Evolutionary conservation across 2,329 filamentous ascomycete species (phyloP), one percentile per base, ranked within the genome.

Genomic region (Fusarium hainanense): DNA sequence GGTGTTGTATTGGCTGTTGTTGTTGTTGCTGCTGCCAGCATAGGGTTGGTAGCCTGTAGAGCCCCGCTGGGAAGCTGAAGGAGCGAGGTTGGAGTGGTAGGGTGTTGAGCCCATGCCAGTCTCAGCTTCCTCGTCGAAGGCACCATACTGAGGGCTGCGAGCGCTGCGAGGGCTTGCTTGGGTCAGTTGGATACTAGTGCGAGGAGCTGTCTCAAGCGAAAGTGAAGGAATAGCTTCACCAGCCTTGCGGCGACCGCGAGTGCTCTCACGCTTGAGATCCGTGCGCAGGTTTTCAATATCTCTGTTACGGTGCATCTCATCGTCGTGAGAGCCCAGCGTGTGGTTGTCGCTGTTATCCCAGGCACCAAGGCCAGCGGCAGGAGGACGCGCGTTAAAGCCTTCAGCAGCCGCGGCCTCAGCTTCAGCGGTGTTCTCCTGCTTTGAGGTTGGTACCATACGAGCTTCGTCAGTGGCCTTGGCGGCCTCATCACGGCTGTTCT

Each of bases 391-490:
- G 74, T 83, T 87, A 55, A 88, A 74, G 5, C 80, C 80, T 3
- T 82, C 78, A 32, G 81, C 80, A 25, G 86, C 85, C 23, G 80
- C 76, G 65, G 80, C 75, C 75, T 88, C 85, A 9, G 74, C 74
- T 20, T 77, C 77, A 16, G 76, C 70, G 16, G 73, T 73, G 9
- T 73, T 66, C 57, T 77, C 68, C 27, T 69, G 77, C 16, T 74
- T 73, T 11, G 77, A 59, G 10, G 75, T 68, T 4, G 92, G 91
- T 8, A 92, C 82, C 74, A 97, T 80, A 34, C 93, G 89, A 56
- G 82, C 84, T 7, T 84, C 88, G 66, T 93, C 89, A 76, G 92
- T 91, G 2, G 84, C 83, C 59, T 87, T 82, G 2, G 83, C 83
- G 34, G 87, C 85, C 55, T 87, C 85, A 4, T 89, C 85, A 56